Conservation (phyloP, 2,329 filamentous ascomycete species). For the Cladosporium halotolerans region DNA sequence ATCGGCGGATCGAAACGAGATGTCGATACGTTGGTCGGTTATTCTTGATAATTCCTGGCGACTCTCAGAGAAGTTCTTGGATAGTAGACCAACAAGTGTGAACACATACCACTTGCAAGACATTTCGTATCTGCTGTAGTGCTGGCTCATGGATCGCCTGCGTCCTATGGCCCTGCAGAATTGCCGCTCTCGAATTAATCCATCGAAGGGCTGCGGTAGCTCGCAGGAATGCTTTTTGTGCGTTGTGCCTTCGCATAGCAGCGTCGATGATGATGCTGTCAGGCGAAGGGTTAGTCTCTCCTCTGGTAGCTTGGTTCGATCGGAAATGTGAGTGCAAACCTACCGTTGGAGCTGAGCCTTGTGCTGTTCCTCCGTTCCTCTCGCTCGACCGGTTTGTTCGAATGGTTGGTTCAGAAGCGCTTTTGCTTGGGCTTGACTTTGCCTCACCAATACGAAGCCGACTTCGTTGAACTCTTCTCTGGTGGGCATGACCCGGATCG, state of each 20-base stretch:
- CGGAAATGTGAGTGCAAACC: not conserved
- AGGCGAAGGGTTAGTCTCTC: conserved; percentile 7
- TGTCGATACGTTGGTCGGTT: conserved; percentile 52
- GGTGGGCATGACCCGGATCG: conserved; percentile 46
- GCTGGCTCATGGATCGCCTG: conserved; percentile 42
- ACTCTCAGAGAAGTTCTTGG: not conserved
- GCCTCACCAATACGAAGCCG: conserved; percentile 52
- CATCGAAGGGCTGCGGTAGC: conserved; percentile 54
- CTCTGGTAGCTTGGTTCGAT: no score
- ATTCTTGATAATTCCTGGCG: conserved; percentile 50
- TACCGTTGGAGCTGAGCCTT: conserved; percentile 53
- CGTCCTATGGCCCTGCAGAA: conserved; percentile 47
- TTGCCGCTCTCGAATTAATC: conserved; percentile 47
- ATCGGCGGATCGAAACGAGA: conserved; percentile 51
- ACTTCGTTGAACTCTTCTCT: conserved; percentile 53
- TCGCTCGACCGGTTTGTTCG: conserved; percentile 18
- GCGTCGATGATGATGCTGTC: conserved; percentile 55
- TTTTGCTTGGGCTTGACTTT: conserved; percentile 51
- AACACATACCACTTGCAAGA: conserved; percentile 36
- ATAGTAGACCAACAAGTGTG: not conserved
- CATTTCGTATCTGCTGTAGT: conserved; percentile 44
- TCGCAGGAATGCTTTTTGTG: conserved; percentile 55
- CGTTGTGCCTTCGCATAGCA: conserved; percentile 54
- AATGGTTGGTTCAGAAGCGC: conserved; percentile 50
- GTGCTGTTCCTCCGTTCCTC: conserved; percentile 47